A percentile compares a stretch with the other conserved stretches of the same genome.
Conservation (phyloP, 2,329 filamentous ascomycete genomes). For the Pyrenophora tritici-repentis region DNA sequence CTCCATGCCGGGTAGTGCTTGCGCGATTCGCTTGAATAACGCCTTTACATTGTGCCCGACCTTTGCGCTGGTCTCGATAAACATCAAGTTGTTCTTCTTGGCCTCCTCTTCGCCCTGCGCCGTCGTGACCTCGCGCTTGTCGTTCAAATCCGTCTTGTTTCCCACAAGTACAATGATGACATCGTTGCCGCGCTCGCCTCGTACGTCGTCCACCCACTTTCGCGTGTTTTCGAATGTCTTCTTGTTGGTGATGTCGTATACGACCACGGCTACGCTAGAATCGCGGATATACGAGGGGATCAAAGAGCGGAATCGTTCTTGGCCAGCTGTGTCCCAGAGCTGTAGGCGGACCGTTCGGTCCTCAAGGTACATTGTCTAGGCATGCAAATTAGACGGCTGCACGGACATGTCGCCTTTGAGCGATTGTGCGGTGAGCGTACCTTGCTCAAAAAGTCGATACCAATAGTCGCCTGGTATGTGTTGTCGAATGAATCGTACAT, state of each 20-base stretch:
- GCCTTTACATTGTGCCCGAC: constrained; percentile 97
- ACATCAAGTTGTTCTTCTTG: constrained; percentile 97
- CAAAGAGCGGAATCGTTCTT: constrained; percentile 94
- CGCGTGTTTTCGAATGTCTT: constrained; percentile 98
- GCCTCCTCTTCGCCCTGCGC: constrained; percentile 97
- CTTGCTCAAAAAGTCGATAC: constrained; percentile 99
- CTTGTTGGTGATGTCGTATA: constrained; percentile 96
- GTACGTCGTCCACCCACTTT: constrained; percentile 99
- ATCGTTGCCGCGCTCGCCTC: constrained; percentile 94
- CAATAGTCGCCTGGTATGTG: constrained; percentile 99
- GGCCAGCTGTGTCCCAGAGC: constrained; percentile 97
- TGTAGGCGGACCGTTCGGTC: constrained; percentile 96
- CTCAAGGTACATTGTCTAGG: constrained; percentile 97
- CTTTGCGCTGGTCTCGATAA: constrained; percentile 98
- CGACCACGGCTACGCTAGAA: constrained; percentile 95
- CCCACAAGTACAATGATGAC: constrained; percentile 98
- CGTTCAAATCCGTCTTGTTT: constrained; percentile 98
- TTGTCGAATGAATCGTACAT: constrained; percentile 99
- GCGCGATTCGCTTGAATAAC: constrained; percentile 96
- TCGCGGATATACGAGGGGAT: constrained; percentile 99
- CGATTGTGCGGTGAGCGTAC: constrained; percentile 52
- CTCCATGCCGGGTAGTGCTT: constrained; percentile 97
- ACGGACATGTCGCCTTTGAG: neutral
- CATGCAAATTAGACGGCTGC: constrained; percentile 9
- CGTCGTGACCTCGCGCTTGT: constrained; percentile 96